These are phyloP conservation scores for Apiospora aurea DNA, from an alignment of 2,329 filamentous ascomycete genomes.

Conservation along the genomic window DNA sequence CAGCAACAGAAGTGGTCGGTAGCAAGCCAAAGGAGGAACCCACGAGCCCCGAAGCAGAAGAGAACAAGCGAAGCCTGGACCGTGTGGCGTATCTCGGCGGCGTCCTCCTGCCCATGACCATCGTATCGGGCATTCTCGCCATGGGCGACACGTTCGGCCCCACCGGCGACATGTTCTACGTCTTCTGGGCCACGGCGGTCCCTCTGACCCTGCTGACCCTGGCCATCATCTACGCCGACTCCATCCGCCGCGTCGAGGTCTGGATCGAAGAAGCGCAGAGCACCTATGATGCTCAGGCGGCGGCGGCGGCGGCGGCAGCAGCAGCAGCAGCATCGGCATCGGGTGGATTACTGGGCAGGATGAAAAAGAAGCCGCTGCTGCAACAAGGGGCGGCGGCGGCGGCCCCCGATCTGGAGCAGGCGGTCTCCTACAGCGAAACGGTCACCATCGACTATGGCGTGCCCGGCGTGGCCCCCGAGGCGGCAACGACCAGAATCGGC, in stretches of 20 bases:
- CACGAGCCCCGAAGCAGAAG: slow-evolving; percentile 31
- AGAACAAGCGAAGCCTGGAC: slow-evolving; percentile 51
- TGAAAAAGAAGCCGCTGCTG: neutral
- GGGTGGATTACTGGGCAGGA: neutral
- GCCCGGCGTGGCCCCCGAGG: neutral
- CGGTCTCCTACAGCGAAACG: slow-evolving; percentile 28
- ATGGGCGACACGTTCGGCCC: slow-evolving; percentile 56
- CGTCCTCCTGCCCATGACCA: slow-evolving; percentile 54
- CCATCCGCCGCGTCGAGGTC: slow-evolving; percentile 53
- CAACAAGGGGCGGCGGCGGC: neutral
- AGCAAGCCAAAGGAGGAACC: slow-evolving; percentile 22
- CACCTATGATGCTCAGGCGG: neutral
- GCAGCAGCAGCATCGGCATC: neutral
- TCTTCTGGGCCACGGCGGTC: slow-evolving; percentile 55
- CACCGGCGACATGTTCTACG: slow-evolving; percentile 50
- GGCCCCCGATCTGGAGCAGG: slow-evolving; percentile 31
- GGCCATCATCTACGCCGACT: slow-evolving; percentile 56
- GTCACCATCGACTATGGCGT: slow-evolving; percentile 29
- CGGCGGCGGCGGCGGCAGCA: neutral
- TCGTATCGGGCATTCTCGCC: slow-evolving; percentile 55
- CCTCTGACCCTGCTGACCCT: slow-evolving; percentile 49
- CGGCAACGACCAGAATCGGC: slow-evolving; percentile 21
- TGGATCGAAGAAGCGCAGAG: slow-evolving; percentile 49
- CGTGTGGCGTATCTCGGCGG: slow-evolving; percentile 59
- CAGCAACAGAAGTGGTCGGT: neutral